Conservation (phyloP, 129 eudicot species). For the Arctium lappa region DNA sequence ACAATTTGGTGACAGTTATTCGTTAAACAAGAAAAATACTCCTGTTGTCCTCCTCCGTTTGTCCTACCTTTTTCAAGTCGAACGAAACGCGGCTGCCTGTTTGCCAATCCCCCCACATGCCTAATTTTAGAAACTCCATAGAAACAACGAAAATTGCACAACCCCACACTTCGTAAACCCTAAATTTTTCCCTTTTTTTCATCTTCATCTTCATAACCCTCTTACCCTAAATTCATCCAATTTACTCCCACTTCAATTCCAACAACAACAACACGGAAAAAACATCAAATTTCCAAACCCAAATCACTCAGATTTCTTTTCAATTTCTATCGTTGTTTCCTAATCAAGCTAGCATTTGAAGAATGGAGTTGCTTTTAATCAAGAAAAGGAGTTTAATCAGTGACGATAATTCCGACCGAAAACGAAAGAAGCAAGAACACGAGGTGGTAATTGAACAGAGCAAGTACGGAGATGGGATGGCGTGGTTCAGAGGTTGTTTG, state of each 20-base stretch:
- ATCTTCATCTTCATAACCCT: constrained; percentile 15
- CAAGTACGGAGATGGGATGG: constrained; percentile 76
- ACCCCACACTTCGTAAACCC: constrained; percentile 33
- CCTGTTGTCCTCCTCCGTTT: not conserved
- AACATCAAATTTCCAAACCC: no score
- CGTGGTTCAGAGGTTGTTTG: constrained; percentile 67
- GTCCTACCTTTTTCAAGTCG: constrained; percentile 20
- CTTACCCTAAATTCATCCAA: constrained; percentile 23
- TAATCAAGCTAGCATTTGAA: not conserved
- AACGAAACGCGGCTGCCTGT: constrained; percentile 42
- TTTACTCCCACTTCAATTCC: constrained; percentile 4
- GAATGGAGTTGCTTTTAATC: constrained; percentile 15
- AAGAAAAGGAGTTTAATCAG: constrained; percentile 21
- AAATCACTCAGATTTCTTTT: not conserved
- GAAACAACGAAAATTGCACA: constrained; percentile 24
- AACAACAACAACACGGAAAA: not conserved
- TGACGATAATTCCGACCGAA: constrained; percentile 1
- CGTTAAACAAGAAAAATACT: constrained; percentile 6
- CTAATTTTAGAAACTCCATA: constrained; percentile 32
- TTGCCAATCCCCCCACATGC: constrained; percentile 37
- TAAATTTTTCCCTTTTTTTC: not conserved
- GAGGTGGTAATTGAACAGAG: not conserved
- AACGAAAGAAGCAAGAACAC: constrained; percentile 7
- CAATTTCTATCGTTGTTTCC: not conserved
- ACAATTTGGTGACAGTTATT: constrained; percentile 20